These are phyloP conservation scores for Macroventuria anomochaeta DNA, from an alignment of 2,329 filamentous ascomycete genomes.

Conservation along the genomic window DNA sequence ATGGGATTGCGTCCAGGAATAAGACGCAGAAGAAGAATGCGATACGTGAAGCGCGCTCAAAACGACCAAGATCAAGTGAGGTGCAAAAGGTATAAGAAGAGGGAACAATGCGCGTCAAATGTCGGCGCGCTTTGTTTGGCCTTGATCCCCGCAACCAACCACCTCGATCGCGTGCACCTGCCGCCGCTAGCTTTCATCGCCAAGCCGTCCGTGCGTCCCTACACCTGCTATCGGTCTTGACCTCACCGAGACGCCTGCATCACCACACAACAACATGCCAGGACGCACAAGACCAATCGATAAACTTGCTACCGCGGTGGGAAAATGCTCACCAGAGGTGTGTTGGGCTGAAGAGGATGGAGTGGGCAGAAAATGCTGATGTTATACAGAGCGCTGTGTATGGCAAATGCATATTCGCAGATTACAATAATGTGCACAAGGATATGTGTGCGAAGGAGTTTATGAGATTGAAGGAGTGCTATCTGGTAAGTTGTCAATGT, in stretches of 20 bases:
- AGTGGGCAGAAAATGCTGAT: constrained; percentile 5
- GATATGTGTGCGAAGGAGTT: constrained; percentile 91
- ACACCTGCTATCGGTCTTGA: constrained; percentile 10
- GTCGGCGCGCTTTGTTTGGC: constrained; percentile 18
- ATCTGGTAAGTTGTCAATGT: constrained; percentile 75
- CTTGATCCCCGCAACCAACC: constrained; percentile 4
- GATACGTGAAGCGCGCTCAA: constrained; percentile 2
- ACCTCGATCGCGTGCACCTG: constrained; percentile 5
- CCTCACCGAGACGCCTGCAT: constrained; percentile 16
- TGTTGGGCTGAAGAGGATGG: constrained; percentile 15
- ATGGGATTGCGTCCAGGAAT: constrained; percentile 3
- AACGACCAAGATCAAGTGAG: constrained; percentile 23
- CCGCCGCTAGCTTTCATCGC: background rate
- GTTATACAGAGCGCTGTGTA: constrained; percentile 75
- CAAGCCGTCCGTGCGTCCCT: constrained; percentile 20
- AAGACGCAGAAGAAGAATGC: constrained; percentile 6
- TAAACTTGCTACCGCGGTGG: constrained; percentile 69
- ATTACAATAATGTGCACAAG: constrained; percentile 89
- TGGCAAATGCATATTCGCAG: constrained; percentile 87
- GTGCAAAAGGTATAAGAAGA: background rate
- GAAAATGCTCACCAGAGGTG: constrained; percentile 72
- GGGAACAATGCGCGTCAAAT: constrained; percentile 1
- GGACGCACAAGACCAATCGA: constrained; percentile 67
- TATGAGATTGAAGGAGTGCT: constrained; percentile 83
- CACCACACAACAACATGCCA: constrained; percentile 34